Percentiles rank a stretch among this genome's conserved stretches.
Conservation (phyloP, 345 rosid species). For the Cardamine chenopodiifolia region DNA sequence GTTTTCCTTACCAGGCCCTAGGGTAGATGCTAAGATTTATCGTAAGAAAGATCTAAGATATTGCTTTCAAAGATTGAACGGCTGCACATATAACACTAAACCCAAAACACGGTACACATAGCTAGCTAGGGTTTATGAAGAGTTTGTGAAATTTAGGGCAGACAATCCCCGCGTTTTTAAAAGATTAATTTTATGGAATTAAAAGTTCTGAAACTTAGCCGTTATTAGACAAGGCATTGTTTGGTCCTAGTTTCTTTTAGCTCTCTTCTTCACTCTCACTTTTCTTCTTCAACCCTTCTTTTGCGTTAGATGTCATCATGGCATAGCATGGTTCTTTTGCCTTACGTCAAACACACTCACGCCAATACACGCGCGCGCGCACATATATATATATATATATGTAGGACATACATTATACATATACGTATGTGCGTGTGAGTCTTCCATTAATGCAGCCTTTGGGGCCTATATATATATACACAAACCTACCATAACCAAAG, state of each 20-base stretch:
- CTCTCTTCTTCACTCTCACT: slow-evolving; percentile 21
- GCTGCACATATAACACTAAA: slow-evolving; percentile 28
- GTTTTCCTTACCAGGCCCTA: background rate
- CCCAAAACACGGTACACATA: slow-evolving; percentile 27
- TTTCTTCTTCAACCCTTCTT: slow-evolving; percentile 29
- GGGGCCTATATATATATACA: slow-evolving; percentile 41
- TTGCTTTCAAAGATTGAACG: slow-evolving; percentile 31
- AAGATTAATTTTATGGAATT: background rate
- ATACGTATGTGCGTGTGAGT: slow-evolving; percentile 14
- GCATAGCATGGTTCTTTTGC: slow-evolving; percentile 51
- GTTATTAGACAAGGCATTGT: slow-evolving; percentile 25
- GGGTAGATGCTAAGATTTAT: slow-evolving; percentile 22
- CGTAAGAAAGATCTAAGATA: slow-evolving; percentile 13
- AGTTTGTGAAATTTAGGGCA: slow-evolving; percentile 38
- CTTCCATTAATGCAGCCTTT: slow-evolving; percentile 33
- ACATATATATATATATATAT: background rate
- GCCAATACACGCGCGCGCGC: too few relatives aligned
- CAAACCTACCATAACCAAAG: slow-evolving; percentile 23
- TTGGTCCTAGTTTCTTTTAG: slow-evolving; percentile 24
- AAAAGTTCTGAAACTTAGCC: slow-evolving; percentile 4
- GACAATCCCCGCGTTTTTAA: slow-evolving; percentile 18
- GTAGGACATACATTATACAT: background rate
- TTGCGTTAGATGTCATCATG: slow-evolving; percentile 49
- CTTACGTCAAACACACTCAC: slow-evolving; percentile 42
- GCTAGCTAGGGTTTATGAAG: slow-evolving; percentile 4